Percentiles rank a stretch among this genome's conserved stretches.
Evolutionary conservation across 176 grass and related monocot species (phyloP).

Genomic region (Bolboschoenus planiculmis): DNA sequence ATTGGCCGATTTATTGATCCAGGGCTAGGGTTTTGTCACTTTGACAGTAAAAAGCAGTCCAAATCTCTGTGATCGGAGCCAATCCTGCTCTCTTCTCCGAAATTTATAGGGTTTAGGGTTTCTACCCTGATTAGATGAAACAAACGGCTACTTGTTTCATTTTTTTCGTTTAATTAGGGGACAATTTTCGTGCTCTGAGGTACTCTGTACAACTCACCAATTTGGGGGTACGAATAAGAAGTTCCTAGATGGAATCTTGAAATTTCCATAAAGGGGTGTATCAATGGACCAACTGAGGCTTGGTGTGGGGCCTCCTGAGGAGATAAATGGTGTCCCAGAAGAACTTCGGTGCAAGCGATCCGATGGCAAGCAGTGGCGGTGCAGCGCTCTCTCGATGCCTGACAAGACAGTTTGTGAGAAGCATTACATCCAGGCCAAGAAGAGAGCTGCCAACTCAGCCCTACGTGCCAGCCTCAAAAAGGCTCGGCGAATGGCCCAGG

Average conservation of each 20-base stretch:
- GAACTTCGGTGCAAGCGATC: constrained; percentile 94
- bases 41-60: background rate
- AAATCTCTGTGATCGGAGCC: background rate
- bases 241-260: background rate
- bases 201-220: background rate
- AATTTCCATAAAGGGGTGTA: background rate
- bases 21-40: constrained; percentile 19
- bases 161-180: background rate
- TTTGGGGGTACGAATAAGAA: background rate
- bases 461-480: constrained; percentile 69
- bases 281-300: background rate
- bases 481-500: constrained; percentile 19
- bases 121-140: too few species aligned
- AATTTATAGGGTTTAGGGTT: background rate
- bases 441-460: constrained; percentile 81
- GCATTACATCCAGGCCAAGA: constrained; percentile 98
- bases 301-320: constrained; percentile 12
- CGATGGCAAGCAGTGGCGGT: constrained; percentile 99
- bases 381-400: constrained; percentile 81
- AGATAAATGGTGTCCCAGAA: constrained; percentile 57
- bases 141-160: background rate
- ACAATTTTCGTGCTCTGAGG: background rate
- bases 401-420: constrained; percentile 98
- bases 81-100: background rate
- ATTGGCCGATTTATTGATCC: constrained; percentile 10